Base-by-base conservation (phyloP, 208 protist species). In the Leptomonas seymouri region DNA sequence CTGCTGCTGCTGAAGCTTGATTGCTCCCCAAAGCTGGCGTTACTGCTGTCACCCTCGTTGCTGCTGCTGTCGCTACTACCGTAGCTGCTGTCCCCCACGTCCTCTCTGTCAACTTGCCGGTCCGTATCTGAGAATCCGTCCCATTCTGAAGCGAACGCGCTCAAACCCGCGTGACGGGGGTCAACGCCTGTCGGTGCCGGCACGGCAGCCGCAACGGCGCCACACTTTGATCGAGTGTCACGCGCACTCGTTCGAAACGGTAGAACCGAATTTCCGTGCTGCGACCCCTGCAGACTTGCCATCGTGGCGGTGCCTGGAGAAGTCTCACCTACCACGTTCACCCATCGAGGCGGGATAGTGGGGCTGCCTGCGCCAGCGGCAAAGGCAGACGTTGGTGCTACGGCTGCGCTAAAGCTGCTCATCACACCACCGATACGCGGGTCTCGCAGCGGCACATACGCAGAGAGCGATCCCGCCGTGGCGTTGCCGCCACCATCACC, bases 381-480 rank as follows among this genome's bases (percentile, higher is more conserved):
- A 27, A 3, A 15, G n/a, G 18, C 20, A 36, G 58, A 15, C 42
- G 25, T 5, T 39, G 59, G 2, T 36, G 41, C 15, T 31, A 12
- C 7, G 4, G 30, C 28, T 23, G 59, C 6, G 0, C 27, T 28
- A 3, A 41, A 27, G 34, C 21, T 5, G 18, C 8, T 9, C 7
- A 11, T 16, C 4, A 1, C 1, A 20, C 39, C 31, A 21, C 44
- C 55, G 7, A 25, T 7, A 3, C 55, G 61, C 48, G 62, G 46
- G 30, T 65, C 70, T 45, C 34, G 62, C 55, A 69, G 55, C 4
- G 61, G 55, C 21, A 53, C 55, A 44, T 76, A 59, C 3, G 39
- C n/a, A 14, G 62, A 15, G 12, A 44, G 70, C 55, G 64, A 16
- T 2, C 27, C 27, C 5, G 25, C 27, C 34, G 20, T 55, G 0